phyloP scores from a whole-genome alignment of 176 grass and related monocot genomes.

The Elaeis guineensis region DNA sequence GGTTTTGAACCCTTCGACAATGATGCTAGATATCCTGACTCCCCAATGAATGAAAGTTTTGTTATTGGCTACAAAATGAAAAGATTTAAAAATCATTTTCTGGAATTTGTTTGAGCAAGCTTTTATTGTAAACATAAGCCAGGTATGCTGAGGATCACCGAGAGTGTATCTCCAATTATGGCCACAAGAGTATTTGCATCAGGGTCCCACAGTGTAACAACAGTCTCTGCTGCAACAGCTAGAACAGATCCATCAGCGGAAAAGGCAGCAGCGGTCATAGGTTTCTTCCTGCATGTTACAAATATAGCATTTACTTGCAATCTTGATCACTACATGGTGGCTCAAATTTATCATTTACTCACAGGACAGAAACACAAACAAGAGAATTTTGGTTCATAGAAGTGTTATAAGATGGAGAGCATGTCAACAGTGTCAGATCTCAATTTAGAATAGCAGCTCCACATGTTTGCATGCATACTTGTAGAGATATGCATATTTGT shows the following conservation, averaged over 20 bases:
- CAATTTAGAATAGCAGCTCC: too few species aligned
- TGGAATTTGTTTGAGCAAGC: too few species aligned
- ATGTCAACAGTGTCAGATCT: too few species aligned
- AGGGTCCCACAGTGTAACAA: constrained; percentile 90
- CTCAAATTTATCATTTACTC: constrained; percentile 3
- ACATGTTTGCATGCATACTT: too few species aligned
- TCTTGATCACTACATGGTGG: neutral
- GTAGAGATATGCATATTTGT: too few species aligned
- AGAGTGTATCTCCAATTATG: constrained; percentile 74
- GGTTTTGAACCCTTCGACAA: constrained; percentile 54
- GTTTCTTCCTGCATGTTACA: constrained; percentile 48
- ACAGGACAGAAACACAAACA: neutral
- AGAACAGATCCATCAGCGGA: constrained; percentile 93
- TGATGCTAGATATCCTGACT: constrained; percentile 59
- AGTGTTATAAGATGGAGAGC: too few species aligned
- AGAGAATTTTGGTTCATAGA: too few species aligned
- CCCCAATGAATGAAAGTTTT: constrained; percentile 63
- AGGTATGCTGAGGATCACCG: constrained; percentile 42
- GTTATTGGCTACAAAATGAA: constrained; percentile 58
- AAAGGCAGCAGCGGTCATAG: constrained; percentile 78
- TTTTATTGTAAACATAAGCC: neutral
- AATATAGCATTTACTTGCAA: constrained; percentile 4
- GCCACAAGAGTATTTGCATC: constrained; percentile 73
- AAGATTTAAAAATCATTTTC: neutral
- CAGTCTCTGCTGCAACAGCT: constrained; percentile 72